Percentiles rank a stretch among this genome's conserved stretches.
Evolutionary conservation across 1,284 basidiomycete genomes (phyloP).

Genomic region (Taiwanofungus camphoratus): DNA sequence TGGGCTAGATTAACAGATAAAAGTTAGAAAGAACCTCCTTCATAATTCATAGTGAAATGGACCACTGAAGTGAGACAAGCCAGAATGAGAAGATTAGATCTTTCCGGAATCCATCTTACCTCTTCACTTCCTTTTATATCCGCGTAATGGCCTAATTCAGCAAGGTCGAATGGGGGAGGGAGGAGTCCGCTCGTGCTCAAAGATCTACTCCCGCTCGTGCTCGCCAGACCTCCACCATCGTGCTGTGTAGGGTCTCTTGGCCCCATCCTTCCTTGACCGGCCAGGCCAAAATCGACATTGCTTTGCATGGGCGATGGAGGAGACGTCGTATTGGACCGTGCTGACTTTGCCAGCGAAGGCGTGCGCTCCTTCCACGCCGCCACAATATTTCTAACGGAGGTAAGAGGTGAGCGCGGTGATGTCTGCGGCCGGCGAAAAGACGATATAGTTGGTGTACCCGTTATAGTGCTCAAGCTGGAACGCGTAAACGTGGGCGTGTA

Average conservation of each 20-base stretch:
- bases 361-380: constrained; percentile 73
- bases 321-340: constrained; percentile 26
- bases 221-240: constrained; percentile 11
- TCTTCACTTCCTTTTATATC: constrained; percentile 29
- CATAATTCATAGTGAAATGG: no score
- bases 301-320: constrained; percentile 32
- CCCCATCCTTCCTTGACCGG: background rate
- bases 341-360: constrained; percentile 32
- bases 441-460: constrained; percentile 25
- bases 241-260: constrained; percentile 8
- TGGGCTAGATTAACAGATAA: constrained; percentile 59
- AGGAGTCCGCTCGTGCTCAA: constrained; percentile 30
- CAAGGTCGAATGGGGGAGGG: constrained; percentile 41
- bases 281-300: constrained; percentile 57
- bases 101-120: constrained; percentile 32
- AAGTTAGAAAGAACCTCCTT: no score
- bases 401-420: constrained; percentile 61
- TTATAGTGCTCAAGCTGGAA: constrained; percentile 27
- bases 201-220: constrained; percentile 24
- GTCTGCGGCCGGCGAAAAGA: constrained; percentile 49
- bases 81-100: constrained; percentile 13
- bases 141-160: constrained; percentile 40
- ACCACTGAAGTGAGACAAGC: constrained; percentile 3
- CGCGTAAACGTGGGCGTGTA: constrained; percentile 29
- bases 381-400: constrained; percentile 74